Evolutionary conservation across 2,329 filamentous ascomycete genomes (phyloP).

Genomic region (Talaromyces sp.): DNA sequence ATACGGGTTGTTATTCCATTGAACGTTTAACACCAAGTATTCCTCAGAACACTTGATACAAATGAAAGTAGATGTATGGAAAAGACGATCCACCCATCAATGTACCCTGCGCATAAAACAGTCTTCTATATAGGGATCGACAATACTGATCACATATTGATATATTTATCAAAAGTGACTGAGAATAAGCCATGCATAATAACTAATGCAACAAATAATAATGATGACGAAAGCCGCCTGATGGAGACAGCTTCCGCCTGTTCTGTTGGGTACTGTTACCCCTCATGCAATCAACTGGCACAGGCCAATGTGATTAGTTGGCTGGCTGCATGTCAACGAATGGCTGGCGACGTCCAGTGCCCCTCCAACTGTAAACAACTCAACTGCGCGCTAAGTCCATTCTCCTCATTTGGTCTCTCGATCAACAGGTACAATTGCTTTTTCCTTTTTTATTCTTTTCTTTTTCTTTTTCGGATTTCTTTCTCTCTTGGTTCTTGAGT

Average conservation of each 20-base stretch:
- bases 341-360: background rate
- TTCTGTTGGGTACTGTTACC: background rate
- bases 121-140: background rate
- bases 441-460: background rate
- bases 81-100: too few species aligned
- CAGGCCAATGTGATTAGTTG: background rate
- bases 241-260: background rate
- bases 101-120: background rate
- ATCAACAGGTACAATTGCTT: background rate
- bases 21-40: too few species aligned
- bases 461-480: background rate
- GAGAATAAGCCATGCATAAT: background rate
- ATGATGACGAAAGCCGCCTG: background rate
- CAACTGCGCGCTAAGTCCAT: background rate
- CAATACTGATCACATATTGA: background rate
- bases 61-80: background rate
- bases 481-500: background rate
- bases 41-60: background rate
- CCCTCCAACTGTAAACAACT: background rate
- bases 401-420: background rate
- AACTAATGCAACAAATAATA: background rate
- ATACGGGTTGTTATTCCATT: background rate
- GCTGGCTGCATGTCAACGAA: background rate
- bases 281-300: background rate
- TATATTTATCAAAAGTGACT: background rate